Percentiles rank a stretch among this genome's conserved stretches.
Conservation (phyloP, 2,329 filamentous ascomycete species). For the Sarocladium strictum region DNA sequence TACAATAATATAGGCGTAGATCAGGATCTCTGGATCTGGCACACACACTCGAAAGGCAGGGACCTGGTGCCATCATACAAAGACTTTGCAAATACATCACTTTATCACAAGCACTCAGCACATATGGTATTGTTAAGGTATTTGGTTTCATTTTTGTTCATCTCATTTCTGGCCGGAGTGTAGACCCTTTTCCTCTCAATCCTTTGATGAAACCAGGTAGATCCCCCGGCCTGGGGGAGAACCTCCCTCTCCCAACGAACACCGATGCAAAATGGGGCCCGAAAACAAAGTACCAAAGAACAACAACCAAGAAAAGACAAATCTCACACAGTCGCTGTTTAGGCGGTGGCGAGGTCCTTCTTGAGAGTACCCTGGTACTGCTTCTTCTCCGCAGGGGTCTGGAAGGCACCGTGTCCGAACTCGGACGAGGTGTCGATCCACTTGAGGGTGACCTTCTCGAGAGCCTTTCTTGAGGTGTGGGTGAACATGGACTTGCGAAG, state of each 20-base stretch:
- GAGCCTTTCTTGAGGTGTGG: conserved; percentile 89
- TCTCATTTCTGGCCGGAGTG: conserved; percentile 19
- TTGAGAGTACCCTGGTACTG: conserved; percentile 97
- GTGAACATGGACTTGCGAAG: conserved; percentile 98
- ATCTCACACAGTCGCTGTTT: conserved; percentile 21
- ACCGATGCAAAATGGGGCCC: conserved; percentile 47
- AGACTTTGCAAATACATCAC: conserved; percentile 16
- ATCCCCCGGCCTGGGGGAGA: conserved; percentile 21
- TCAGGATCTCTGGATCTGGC: too few species aligned
- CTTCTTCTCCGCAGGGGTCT: conserved; percentile 97
- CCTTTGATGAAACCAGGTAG: conserved; percentile 22
- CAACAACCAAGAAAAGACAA: conserved; percentile 37
- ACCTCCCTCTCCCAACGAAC: conserved; percentile 29
- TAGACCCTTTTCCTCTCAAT: conserved; percentile 8
- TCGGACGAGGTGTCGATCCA: conserved; percentile 99
- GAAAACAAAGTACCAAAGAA: conserved; percentile 34
- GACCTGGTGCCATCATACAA: too few species aligned
- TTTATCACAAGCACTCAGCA: conserved; percentile 28
- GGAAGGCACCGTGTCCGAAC: conserved; percentile 99
- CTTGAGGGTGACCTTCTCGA: conserved; percentile 99
- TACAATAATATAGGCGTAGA: too few species aligned
- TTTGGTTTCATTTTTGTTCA: conserved; percentile 29
- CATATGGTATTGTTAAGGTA: conserved; percentile 27
- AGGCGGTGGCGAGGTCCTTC: conserved; percentile 70
- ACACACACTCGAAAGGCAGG: too few species aligned